Percentiles rank a stretch among this genome's conserved stretches.
These are phyloP conservation scores for Oemleria cerasiformis DNA, from an alignment of 306 rosid genomes.

Conservation along the genomic window DNA sequence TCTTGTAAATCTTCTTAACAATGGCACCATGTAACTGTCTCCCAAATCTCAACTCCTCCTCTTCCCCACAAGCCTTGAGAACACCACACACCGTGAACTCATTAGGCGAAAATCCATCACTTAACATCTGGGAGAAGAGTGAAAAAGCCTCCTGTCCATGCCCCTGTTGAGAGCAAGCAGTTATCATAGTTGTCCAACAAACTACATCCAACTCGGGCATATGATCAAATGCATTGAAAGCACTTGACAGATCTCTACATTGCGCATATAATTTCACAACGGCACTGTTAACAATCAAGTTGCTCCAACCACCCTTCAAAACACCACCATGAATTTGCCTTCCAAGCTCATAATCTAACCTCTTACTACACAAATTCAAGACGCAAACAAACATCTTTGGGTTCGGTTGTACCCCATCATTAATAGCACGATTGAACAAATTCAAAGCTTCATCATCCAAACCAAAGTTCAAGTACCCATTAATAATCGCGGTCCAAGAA, in stretches of 20 bases:
- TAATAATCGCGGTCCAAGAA: conserved; percentile 84
- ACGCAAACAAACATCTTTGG: conserved; percentile 74
- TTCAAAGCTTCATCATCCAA: conserved; percentile 64
- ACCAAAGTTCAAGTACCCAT: conserved; percentile 58
- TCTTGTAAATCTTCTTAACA: conserved; percentile 58
- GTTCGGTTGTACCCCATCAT: conserved; percentile 48
- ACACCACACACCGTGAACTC: conserved; percentile 75
- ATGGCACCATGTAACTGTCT: conserved; percentile 67
- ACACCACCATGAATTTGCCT: conserved; percentile 65
- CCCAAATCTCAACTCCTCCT: conserved; percentile 56
- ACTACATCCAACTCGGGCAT: conserved; percentile 63
- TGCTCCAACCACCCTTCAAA: conserved; percentile 63
- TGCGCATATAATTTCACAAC: conserved; percentile 68
- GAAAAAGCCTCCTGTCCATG: conserved; percentile 57
- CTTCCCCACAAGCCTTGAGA: conserved; percentile 86
- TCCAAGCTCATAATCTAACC: conserved; percentile 62
- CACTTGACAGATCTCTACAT: conserved; percentile 57
- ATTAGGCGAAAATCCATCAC: conserved; percentile 58
- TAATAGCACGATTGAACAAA: conserved; percentile 48
- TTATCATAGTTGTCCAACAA: conserved; percentile 85
- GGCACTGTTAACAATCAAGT: conserved; percentile 67
- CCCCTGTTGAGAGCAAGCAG: conserved; percentile 86
- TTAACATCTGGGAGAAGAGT: conserved; percentile 57
- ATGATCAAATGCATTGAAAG: conserved; percentile 55
- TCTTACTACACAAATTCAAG: conserved; percentile 62